Evolutionary conservation across 2,329 filamentous ascomycete species (phyloP).

Genomic region (Aspergillus viridinutans): DNA sequence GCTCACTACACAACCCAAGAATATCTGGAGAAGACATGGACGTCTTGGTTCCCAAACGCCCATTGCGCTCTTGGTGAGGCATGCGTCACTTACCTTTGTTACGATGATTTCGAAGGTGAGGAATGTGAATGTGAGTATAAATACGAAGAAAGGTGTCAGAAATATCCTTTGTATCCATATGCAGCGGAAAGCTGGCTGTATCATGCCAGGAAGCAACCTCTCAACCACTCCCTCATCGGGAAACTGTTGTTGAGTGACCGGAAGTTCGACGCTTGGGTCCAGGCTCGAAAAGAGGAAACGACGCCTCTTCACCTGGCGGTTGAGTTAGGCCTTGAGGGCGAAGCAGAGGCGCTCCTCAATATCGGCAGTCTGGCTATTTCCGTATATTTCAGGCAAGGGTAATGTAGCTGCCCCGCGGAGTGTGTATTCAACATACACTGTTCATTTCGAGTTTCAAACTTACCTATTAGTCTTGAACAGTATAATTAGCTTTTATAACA

Average conservation of each 20-base stretch:
- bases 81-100: not conserved
- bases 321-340: too few relatives aligned
- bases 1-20: slow-evolving; percentile 47
- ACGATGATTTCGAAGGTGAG: not conserved
- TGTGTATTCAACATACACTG: too few relatives aligned
- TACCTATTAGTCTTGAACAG: too few relatives aligned
- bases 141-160: slow-evolving; percentile 13
- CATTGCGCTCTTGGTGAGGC: not conserved
- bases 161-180: slow-evolving; percentile 25
- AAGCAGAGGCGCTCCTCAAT: too few relatives aligned
- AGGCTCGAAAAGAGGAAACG: too few relatives aligned
- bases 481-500: too few relatives aligned
- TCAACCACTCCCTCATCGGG: not conserved
- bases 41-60: slow-evolving; percentile 14
- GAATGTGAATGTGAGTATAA: slow-evolving; percentile 1
- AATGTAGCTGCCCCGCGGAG: too few relatives aligned
- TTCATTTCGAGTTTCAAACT: too few relatives aligned
- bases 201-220: slow-evolving; percentile 12
- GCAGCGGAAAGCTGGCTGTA: slow-evolving; percentile 22
- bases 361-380: too few relatives aligned
- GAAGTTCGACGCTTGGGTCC: not conserved
- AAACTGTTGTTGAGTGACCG: not conserved
- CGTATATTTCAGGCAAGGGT: too few relatives aligned
- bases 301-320: too few relatives aligned
- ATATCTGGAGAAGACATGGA: slow-evolving; percentile 40